These are phyloP conservation scores for Salvia sclarea DNA, from an alignment of 305 asterid species.

Conservation along the genomic window DNA sequence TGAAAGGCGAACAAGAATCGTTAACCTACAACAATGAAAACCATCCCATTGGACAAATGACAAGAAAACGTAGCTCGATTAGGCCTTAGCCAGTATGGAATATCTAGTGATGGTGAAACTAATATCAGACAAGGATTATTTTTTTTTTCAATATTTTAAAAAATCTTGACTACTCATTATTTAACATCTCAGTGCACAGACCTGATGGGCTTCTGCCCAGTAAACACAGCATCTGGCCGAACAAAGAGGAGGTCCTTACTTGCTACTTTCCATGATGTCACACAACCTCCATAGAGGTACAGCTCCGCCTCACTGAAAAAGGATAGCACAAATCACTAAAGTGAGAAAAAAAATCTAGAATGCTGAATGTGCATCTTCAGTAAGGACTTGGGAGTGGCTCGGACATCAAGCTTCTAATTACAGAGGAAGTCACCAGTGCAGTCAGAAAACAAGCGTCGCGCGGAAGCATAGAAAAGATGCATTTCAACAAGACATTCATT, in stretches of 20 bases:
- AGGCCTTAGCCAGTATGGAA: background rate
- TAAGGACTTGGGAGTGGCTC: background rate
- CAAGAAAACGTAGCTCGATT: background rate
- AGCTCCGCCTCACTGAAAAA: conserved; percentile 86
- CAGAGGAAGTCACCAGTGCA: background rate
- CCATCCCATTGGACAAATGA: background rate
- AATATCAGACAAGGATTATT: background rate
- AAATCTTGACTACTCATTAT: background rate
- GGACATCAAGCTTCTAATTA: conserved; percentile 2
- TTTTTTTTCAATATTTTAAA: background rate
- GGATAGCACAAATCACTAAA: conserved; percentile 11
- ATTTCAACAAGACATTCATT: background rate
- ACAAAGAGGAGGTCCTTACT: conserved; percentile 86
- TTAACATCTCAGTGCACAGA: conserved; percentile 31
- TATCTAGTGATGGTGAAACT: conserved; percentile 17
- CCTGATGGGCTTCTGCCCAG: conserved; percentile 98
- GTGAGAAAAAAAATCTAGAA: conserved; percentile 8
- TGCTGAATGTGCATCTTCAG: conserved; percentile 12
- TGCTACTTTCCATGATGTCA: conserved; percentile 95
- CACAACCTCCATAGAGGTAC: conserved; percentile 89
- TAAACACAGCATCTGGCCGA: conserved; percentile 95
- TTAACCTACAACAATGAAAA: conserved; percentile 27
- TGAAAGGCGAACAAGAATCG: conserved; percentile 15
- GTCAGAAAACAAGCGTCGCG: conserved; percentile 4
- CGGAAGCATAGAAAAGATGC: background rate